Base-by-base conservation (phyloP, 192 early-diverging fungal genomes). In the Dissophora ornata region DNA sequence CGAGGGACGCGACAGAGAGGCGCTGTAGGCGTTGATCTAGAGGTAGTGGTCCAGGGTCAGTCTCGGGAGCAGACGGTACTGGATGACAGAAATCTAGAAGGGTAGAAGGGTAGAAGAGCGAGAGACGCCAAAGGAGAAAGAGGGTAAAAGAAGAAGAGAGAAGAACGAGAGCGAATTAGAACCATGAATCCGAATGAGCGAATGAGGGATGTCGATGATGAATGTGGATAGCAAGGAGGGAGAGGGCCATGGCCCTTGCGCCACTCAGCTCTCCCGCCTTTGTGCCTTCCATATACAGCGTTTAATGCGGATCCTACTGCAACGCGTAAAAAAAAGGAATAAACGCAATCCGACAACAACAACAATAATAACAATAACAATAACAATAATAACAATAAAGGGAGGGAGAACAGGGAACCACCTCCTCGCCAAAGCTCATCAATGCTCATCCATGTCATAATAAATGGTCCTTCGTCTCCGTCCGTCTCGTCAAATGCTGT, bases 51-150 rank as follows among this genome's bases (percentile, higher is more conserved):
- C 8, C 24, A 29, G 22, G 50, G 21, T 11, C 28, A 22, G 41
- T 18, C 16, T 34, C 11, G 24, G 48, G 9, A 50, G 0, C 16
- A 18, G 15, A 46, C 41, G 29, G 32, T 8, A 32, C 2, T 10
- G 40, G 41, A 33, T 10, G 53, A n/a, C 18, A 55, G 26, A 30
- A 46, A 13, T 21, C 12, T 10, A 5, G 36, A 13, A 26, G 11
- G 33, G 13, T 53, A 38, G 62, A 36, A 24, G 63, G 18, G 11
- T 49, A 36, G 21, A 47, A 36, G 21, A 47, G 40, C 22, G 51
- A 11, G 8, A 42, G 49, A 25, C 32, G 47, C 34, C n/a, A 40
- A 24, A 21, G 51, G 29, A 28, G 32, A 5, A 32, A 42, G 59
- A 25, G 56, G 13, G 26, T 54, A 58, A 50, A 30, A 21, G 33